Percentiles rank a stretch among this genome's conserved stretches.
Conservation (phyloP, 2,329 filamentous ascomycete species). For the Exophiala lecanii-corni region DNA sequence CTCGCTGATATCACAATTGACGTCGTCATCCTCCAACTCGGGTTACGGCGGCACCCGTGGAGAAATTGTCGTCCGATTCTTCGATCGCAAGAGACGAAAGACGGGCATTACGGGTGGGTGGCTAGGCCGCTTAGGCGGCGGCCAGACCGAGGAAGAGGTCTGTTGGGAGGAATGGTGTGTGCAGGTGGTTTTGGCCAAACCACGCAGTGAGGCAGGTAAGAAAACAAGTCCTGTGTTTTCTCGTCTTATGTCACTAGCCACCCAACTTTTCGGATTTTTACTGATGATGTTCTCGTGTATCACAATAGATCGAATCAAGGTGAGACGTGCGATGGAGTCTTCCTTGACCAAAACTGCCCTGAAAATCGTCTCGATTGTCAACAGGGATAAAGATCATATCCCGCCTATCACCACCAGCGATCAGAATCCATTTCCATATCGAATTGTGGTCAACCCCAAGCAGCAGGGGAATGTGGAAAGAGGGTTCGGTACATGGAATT, state of each 20-base stretch:
- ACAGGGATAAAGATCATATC: conserved; percentile 89
- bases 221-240: conserved; percentile 21
- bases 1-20: conserved; percentile 71
- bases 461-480: conserved; percentile 68
- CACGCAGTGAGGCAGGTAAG: conserved; percentile 80
- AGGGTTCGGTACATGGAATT: conserved; percentile 69
- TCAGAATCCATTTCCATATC: conserved; percentile 90
- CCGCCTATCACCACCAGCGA: conserved; percentile 92
- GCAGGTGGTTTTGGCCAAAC: conserved; percentile 87
- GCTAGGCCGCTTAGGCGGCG: conserved; percentile 28
- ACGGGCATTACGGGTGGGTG: conserved; percentile 63
- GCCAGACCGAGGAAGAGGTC: conserved; percentile 79
- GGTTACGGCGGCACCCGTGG: conserved; percentile 61
- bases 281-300: too few species aligned
- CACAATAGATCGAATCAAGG: conserved; percentile 70
- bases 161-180: conserved; percentile 97
- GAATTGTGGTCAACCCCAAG: conserved; percentile 83
- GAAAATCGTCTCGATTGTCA: conserved; percentile 84
- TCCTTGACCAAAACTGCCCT: conserved; percentile 81
- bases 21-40: conserved; percentile 48
- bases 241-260: conserved; percentile 5
- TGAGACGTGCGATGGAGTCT: conserved; percentile 84
- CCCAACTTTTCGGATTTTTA: background rate
- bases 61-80: conserved; percentile 84
- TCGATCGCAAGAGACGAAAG: conserved; percentile 84